Conservation (phyloP, 345 rosid genomes). For the Lumnitzera racemosa region DNA sequence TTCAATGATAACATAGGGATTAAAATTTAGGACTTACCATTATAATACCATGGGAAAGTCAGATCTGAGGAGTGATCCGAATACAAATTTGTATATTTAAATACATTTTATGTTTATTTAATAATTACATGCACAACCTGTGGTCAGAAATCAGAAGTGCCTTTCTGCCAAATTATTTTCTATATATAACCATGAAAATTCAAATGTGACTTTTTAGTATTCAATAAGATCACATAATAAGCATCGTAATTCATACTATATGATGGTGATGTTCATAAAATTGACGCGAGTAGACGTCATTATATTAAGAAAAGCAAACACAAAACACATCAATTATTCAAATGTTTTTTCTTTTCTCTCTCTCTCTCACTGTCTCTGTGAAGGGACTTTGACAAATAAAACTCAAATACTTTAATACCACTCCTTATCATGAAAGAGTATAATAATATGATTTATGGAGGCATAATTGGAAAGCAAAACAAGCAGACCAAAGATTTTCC, state of each 20-base stretch:
- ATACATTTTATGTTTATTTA: not conserved
- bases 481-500: constrained; percentile 12
- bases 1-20: too few species aligned
- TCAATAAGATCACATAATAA: too few species aligned
- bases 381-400: constrained; percentile 20
- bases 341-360: not conserved
- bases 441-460: constrained; percentile 19
- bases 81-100: not conserved
- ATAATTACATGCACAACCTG: not conserved
- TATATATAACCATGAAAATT: too few species aligned
- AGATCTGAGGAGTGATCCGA: too few species aligned
- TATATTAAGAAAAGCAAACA: not conserved
- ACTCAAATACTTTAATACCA: constrained; percentile 28
- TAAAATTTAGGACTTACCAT: too few species aligned
- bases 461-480: constrained; percentile 18
- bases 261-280: not conserved
- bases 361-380: too few species aligned
- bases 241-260: too few species aligned
- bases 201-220: too few species aligned
- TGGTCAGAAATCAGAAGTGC: too few species aligned
- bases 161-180: too few species aligned
- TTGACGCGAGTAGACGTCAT: constrained; percentile 5
- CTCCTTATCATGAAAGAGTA: constrained; percentile 33
- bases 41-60: too few species aligned
- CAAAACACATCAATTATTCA: not conserved